Evolutionary conservation across 805 yeast genomes (phyloP).

Genomic region (Ogataea chonburiensis): DNA sequence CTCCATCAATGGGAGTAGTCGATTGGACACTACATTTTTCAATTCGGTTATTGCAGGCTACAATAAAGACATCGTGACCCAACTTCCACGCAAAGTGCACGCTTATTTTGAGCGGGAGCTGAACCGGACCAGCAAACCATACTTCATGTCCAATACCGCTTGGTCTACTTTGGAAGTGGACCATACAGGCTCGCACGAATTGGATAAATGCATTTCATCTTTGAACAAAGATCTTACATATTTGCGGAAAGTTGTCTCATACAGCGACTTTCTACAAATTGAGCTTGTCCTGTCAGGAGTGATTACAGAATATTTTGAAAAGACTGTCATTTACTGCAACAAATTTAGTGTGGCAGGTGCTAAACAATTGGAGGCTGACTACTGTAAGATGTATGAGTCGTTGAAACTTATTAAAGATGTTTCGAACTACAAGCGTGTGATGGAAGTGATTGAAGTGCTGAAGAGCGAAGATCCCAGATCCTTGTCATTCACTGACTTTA

Average conservation of each 20-base stretch:
- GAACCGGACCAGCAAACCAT: conserved; percentile 36
- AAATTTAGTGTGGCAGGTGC: conserved; percentile 38
- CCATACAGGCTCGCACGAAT: conserved; percentile 20
- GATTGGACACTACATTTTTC: conserved; percentile 39
- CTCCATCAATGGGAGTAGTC: conserved; percentile 25
- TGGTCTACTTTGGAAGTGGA: conserved; percentile 26
- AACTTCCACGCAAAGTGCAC: conserved; percentile 31
- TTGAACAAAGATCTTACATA: conserved; percentile 31
- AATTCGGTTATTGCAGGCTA: conserved; percentile 43
- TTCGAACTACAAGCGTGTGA: conserved; percentile 21
- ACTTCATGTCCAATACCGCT: conserved; percentile 30
- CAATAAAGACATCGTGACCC: conserved; percentile 28
- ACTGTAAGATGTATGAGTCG: conserved; percentile 31
- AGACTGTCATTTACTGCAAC: conserved; percentile 38
- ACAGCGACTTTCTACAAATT: conserved; percentile 30
- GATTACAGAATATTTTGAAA: conserved; percentile 38
- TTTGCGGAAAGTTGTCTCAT: conserved; percentile 32
- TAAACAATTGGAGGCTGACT: conserved; percentile 33
- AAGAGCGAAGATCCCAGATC: background rate
- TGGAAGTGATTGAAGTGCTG: conserved; percentile 20
- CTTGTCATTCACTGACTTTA: background rate
- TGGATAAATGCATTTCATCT: conserved; percentile 27
- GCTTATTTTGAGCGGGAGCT: conserved; percentile 37
- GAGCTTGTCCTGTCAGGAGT: conserved; percentile 27
- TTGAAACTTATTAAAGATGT: conserved; percentile 25